A percentile compares a stretch with the other conserved stretches of the same genome.
Evolutionary conservation across 768 basidiomycete species (phyloP).

Genomic region (Tricholoma flavovirens): DNA sequence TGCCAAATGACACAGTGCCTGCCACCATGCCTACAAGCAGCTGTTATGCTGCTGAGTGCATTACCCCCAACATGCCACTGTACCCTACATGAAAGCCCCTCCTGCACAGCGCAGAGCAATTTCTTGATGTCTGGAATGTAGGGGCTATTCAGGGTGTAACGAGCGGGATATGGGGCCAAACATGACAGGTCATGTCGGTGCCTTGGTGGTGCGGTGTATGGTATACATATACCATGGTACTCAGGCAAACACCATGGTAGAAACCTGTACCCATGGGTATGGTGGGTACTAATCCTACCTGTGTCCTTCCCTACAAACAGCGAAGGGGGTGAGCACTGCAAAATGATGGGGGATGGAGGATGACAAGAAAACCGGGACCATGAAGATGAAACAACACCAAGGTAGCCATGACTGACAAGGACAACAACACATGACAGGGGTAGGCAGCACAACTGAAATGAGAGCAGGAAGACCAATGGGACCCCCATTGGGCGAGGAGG

Average conservation of each 20-base stretch:
- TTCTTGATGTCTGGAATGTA: no score
- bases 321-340: background rate
- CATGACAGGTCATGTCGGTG: background rate
- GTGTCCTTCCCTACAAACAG: background rate
- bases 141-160: no score
- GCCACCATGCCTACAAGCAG: no score
- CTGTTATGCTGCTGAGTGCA: no score
- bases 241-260: background rate
- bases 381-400: background rate
- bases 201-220: background rate
- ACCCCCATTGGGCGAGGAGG: background rate
- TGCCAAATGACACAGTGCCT: no score
- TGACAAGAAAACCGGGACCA: background rate
- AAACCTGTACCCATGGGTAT: background rate
- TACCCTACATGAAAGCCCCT: no score
- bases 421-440: background rate
- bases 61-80: no score
- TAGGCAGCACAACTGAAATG: background rate
- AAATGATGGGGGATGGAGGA: background rate
- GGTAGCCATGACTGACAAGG: background rate
- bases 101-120: no score
- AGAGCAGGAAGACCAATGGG: background rate
- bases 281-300: no score
- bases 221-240: background rate
- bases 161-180: no score